These are phyloP conservation scores for Colletotrichum sp. DNA, from an alignment of 2,329 filamentous ascomycete species.

Conservation along the genomic window DNA sequence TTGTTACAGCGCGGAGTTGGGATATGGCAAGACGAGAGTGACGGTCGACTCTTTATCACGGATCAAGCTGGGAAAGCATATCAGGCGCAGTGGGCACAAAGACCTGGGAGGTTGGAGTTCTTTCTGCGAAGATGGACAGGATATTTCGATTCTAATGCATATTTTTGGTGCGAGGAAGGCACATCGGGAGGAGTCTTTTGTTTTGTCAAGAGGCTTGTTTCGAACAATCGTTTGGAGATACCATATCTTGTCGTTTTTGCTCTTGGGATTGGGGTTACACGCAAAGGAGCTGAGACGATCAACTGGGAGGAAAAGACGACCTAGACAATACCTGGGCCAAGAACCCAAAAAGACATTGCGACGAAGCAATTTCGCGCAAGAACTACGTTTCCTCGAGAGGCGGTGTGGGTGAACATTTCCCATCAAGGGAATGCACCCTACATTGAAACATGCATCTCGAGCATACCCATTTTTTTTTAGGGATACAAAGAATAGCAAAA, in stretches of 20 bases:
- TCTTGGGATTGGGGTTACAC: neutral
- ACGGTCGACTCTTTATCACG: neutral
- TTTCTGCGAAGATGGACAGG: neutral
- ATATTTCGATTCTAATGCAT: slow-evolving; percentile 12
- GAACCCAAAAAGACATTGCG: neutral
- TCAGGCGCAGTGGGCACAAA: slow-evolving; percentile 11
- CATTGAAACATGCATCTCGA: neutral
- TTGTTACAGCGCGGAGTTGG: slow-evolving; percentile 23
- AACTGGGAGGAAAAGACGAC: slow-evolving; percentile 2
- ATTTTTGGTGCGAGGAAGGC: slow-evolving; percentile 1
- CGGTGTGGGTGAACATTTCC: neutral
- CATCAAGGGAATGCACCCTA: neutral
- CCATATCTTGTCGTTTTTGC: neutral
- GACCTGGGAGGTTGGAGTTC: slow-evolving; percentile 20
- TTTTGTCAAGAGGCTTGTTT: neutral
- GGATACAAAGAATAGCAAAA: neutral
- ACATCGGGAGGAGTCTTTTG: neutral
- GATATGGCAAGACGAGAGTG: neutral
- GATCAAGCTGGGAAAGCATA: neutral
- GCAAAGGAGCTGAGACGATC: neutral
- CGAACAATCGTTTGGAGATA: slow-evolving; percentile 13
- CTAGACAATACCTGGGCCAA: slow-evolving; percentile 22
- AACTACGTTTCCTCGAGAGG: neutral
- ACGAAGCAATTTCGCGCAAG: neutral
- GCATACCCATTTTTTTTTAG: neutral